A percentile compares a stretch with the other conserved stretches of the same genome.
These are phyloP conservation scores for Epichloe aotearoae DNA, from an alignment of 2,329 filamentous ascomycete genomes.

Conservation along the genomic window DNA sequence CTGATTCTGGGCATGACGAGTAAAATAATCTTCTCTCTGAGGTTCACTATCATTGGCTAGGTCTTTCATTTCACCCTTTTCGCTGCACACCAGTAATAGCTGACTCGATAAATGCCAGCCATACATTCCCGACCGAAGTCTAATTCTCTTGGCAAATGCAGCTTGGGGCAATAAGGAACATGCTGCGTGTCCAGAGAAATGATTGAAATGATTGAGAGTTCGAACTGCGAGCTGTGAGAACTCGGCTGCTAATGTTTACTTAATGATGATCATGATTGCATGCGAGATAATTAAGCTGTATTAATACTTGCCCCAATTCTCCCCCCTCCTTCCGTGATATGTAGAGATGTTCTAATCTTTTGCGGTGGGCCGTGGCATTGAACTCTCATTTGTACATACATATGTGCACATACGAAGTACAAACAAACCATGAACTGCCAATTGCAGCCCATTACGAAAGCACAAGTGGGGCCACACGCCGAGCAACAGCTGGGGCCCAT, in stretches of 20 bases:
- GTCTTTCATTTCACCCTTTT: neutral
- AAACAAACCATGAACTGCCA: neutral
- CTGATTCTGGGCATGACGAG: conserved; percentile 30
- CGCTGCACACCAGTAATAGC: neutral
- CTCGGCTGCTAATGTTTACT: too few relatives aligned
- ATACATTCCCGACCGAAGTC: neutral
- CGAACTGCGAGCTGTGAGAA: too few relatives aligned
- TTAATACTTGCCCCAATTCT: too few relatives aligned
- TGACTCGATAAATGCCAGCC: neutral
- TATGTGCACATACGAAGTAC: too few relatives aligned
- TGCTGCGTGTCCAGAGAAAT: neutral
- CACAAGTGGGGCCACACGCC: conserved; percentile 6
- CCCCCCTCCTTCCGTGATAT: too few relatives aligned
- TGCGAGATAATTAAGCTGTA: too few relatives aligned
- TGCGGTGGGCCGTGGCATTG: neutral
- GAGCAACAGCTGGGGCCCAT: conserved; percentile 11
- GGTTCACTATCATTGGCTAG: neutral
- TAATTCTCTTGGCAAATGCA: neutral
- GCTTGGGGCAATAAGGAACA: neutral
- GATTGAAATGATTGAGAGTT: too few relatives aligned
- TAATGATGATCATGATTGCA: too few relatives aligned
- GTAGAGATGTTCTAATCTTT: neutral
- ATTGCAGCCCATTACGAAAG: neutral
- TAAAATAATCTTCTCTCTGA: conserved; percentile 45
- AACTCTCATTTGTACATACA: too few relatives aligned